These are phyloP conservation scores for Heliamphora exappendiculata DNA, from an alignment of 148 eudicot species.

Conservation along the genomic window DNA sequence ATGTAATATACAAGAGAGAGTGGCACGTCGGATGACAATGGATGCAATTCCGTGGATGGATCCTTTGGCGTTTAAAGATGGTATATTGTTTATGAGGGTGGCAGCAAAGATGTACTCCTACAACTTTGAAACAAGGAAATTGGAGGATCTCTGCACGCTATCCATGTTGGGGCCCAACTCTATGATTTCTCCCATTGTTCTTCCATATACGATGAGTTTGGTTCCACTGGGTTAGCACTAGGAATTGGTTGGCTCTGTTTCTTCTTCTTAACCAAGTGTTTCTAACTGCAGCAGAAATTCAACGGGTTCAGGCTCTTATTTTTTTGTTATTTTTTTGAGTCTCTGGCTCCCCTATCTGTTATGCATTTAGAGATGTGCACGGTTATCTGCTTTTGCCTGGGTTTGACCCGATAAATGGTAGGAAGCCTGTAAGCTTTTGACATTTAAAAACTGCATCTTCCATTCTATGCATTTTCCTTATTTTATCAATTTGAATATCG, in stretches of 20 bases:
- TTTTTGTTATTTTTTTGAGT: too few species aligned
- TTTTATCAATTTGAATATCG: background rate
- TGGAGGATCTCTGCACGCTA: conserved; percentile 25
- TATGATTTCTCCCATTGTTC: conserved; percentile 23
- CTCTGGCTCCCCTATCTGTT: background rate
- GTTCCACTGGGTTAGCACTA: conserved; percentile 18
- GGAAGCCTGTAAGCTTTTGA: background rate
- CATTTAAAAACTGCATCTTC: background rate
- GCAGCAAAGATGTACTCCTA: conserved; percentile 18
- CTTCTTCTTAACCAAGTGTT: background rate
- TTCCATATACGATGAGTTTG: conserved; percentile 38
- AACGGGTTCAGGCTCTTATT: background rate
- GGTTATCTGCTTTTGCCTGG: background rate
- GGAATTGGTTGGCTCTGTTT: background rate
- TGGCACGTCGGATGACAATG: background rate
- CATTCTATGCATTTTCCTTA: background rate
- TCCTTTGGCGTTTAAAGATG: conserved; percentile 32
- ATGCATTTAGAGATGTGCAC: background rate
- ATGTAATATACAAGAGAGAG: conserved; percentile 11
- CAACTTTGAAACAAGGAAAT: conserved; percentile 21
- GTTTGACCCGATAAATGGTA: background rate
- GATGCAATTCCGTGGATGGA: conserved; percentile 18
- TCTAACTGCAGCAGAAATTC: background rate
- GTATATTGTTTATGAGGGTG: conserved; percentile 24
- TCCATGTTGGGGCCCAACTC: conserved; percentile 27